These are phyloP conservation scores for Cladosporium colombiae DNA, from an alignment of 2,329 filamentous ascomycete species.

Conservation along the genomic window DNA sequence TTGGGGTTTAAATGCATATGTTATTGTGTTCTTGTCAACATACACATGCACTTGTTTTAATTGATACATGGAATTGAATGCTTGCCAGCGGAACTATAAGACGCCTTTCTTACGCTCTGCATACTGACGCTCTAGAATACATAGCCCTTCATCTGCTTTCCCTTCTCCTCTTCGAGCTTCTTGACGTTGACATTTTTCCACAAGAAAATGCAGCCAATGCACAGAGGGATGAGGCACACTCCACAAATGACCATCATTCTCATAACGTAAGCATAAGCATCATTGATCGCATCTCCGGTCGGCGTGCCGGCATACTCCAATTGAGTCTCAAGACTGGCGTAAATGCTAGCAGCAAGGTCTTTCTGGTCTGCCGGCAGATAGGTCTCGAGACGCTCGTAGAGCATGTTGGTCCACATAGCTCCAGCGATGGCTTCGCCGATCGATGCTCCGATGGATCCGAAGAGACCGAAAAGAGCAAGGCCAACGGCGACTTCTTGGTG, in stretches of 20 bases:
- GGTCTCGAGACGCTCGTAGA: constrained; percentile 25
- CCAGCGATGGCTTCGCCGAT: constrained; percentile 6
- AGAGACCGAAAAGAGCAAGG: constrained; percentile 1
- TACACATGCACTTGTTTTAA: neutral
- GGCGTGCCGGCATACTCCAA: constrained; percentile 56
- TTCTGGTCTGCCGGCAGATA: constrained; percentile 20
- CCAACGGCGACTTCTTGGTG: constrained; percentile 28
- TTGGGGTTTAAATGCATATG: neutral
- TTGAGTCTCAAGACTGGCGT: constrained; percentile 56
- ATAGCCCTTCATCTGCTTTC: constrained; percentile 21
- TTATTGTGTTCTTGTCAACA: neutral
- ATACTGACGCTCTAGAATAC: neutral
- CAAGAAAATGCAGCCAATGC: constrained; percentile 22
- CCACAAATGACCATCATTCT: constrained; percentile 41
- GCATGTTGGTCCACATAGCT: constrained; percentile 27
- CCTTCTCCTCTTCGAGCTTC: constrained; percentile 21
- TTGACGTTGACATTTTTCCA: constrained; percentile 29
- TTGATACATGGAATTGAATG: neutral
- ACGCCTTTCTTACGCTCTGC: neutral
- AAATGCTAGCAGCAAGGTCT: constrained; percentile 41
- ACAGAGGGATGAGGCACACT: constrained; percentile 23
- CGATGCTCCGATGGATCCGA: constrained; percentile 7
- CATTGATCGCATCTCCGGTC: constrained; percentile 46
- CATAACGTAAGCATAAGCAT: constrained; percentile 40
- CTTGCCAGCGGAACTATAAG: neutral